Evolutionary conservation across 129 eudicot species (phyloP).

Genomic region (Escallonia rubra): DNA sequence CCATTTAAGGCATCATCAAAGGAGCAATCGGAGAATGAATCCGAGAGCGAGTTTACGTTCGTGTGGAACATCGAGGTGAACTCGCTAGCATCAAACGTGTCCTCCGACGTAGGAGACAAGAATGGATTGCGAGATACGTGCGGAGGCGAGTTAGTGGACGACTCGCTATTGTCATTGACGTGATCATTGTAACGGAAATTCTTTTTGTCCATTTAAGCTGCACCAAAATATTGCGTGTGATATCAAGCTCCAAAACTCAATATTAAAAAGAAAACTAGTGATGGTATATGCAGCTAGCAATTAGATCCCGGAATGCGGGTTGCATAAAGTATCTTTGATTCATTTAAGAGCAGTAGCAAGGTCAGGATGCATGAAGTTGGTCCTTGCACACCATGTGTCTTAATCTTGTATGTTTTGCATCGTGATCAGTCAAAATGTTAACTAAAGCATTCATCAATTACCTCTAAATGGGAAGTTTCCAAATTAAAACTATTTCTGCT

Average conservation of each 20-base stretch:
- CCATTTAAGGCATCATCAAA: constrained; percentile 35
- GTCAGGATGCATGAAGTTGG: too few relatives aligned
- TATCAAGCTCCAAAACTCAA: not conserved
- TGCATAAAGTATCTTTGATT: too few relatives aligned
- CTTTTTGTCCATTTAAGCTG: constrained; percentile 29
- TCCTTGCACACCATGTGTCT: too few relatives aligned
- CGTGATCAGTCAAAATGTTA: too few relatives aligned
- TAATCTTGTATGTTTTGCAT: too few relatives aligned
- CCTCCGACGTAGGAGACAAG: constrained; percentile 41
- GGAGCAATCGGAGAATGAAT: constrained; percentile 50
- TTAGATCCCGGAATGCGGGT: constrained; percentile 7
- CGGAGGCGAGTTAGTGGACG: constrained; percentile 12
- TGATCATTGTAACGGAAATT: constrained; percentile 11
- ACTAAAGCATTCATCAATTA: too few relatives aligned
- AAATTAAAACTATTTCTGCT: too few relatives aligned
- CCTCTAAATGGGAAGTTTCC: too few relatives aligned
- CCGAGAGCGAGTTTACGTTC: constrained; percentile 22
- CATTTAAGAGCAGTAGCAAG: too few relatives aligned
- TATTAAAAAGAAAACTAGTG: not conserved
- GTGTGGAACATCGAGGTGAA: constrained; percentile 38
- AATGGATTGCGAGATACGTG: constrained; percentile 26
- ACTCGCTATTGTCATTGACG: constrained; percentile 3
- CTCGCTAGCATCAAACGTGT: constrained; percentile 30
- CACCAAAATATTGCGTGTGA: too few relatives aligned
- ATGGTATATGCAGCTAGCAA: constrained; percentile 15